Evolutionary conservation across 2,329 filamentous ascomycete genomes (phyloP), one percentile per base, ranked within the genome.

Genomic region (Aureobasidium sp.): DNA sequence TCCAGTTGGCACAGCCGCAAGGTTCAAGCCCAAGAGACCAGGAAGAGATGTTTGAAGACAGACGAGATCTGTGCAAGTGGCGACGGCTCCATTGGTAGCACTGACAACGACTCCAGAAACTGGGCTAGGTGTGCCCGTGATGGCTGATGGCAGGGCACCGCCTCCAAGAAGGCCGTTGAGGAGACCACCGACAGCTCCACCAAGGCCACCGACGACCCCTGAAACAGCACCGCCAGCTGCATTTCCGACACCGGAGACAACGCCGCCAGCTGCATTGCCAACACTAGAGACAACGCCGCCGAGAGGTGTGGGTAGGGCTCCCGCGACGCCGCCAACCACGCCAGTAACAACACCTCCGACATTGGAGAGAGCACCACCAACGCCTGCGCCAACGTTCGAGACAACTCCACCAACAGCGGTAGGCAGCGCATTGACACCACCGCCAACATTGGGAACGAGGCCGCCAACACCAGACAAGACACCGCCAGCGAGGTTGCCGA

Each of bases 11-110:
- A 60, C 3, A 3, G 57, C 45, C 17, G 15, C 25, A 17, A 45
- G 27, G 34, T 45, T 51, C 34, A 60, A n/a, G 3, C 57, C 57
- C 44, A 60, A 34, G 3, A 60, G 57, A 8, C 57, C 45, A 17
- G 57, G 57, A 25, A 60, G 45, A 8, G 57, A 60, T 41, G 57
- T 27, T 42, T 60, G 57, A 31, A 60, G 57, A 11, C 57, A 60
- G 44, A 60, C 17, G 22, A 60, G 57, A 34, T 60, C 25, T 15
- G 57, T 60, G 27, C 57, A 60, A 34, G 57, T 60, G 34, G 57
- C 57, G 44, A 60, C 57, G 29, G 57, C 57, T 49, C 57, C 57
- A 5, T 51, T 51, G 34, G 57, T 60, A 34, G 39, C 57, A 25
- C 45, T 51, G 57, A 60, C 41, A 17, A 60, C 36, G 36, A 60